Evolutionary conservation across 495 filamentous ascomycete species (phyloP), one percentile per base, ranked within the genome.

Genomic region (Sabuloglossum arenarium): DNA sequence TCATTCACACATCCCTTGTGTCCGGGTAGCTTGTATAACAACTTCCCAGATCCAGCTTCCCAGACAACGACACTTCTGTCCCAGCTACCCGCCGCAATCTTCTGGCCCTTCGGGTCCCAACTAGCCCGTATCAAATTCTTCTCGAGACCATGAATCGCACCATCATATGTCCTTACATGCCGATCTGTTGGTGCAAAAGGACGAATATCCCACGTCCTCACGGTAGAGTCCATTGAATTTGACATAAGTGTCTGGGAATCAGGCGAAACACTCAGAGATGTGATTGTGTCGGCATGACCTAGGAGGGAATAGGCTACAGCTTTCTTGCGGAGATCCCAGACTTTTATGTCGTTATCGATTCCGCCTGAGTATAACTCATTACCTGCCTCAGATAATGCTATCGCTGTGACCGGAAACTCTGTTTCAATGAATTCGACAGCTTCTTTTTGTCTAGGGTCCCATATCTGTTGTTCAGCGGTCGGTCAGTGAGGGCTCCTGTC

Each of bases 1-100:
- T 90, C 89, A 63, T 97, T 98, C 45, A 98, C 93, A 1, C 87
- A 85, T 12, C 93, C 91, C 67, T 88, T 90, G 63, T 99, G 91
- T 0, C 91, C 91, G 0, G 91, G 91, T 52, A 99, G 72, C 66
- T 96, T 96, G 70, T 95, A 93, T 47, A 94, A 65, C 58, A 99
- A 69, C 69, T 91, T 97, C 37, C 81, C 87, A 6, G 76, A 80
- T 60, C 83, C 79, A 25, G 70, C 75, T 27, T 89, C 88, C 91
- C 91, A 99, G 10, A 99, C 80, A 3, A 93, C 82, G 23, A 86
- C 88, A 46, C 78, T 94, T 23, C 86, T 79, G 66, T 99, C 91
- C 12, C 89, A 88, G 55, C 88, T 85, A 4, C 90, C 93, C 0
- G 86, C 85, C 1, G 81, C 88, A 58, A 99, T 84, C 69, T 77